A percentile compares a stretch with the other conserved stretches of the same genome.
These are phyloP conservation scores for Actinomucor elegans DNA, from an alignment of 371 early-diverging fungal genomes.

Conservation along the genomic window DNA sequence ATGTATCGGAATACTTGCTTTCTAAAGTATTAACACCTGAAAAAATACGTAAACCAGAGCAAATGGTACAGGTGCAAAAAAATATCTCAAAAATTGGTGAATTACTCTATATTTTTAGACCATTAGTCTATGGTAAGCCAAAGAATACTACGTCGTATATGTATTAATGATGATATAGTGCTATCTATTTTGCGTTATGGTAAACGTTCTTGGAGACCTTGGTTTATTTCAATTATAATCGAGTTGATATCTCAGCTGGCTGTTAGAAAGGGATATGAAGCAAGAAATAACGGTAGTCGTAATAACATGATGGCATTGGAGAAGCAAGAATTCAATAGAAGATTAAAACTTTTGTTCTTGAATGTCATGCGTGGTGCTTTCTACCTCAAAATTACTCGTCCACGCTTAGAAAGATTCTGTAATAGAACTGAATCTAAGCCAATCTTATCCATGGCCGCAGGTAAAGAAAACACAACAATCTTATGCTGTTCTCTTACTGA, in stretches of 20 bases:
- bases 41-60: slow-evolving; percentile 57
- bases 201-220: slow-evolving; percentile 80
- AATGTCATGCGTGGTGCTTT: slow-evolving; percentile 88
- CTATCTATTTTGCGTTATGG: slow-evolving; percentile 77
- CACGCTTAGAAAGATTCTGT: slow-evolving; percentile 50
- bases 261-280: slow-evolving; percentile 32
- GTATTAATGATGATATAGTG: slow-evolving; percentile 41
- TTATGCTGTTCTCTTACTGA: slow-evolving; percentile 36
- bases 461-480: slow-evolving; percentile 11
- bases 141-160: neutral
- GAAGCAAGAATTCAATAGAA: slow-evolving; percentile 71
- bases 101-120: slow-evolving; percentile 79
- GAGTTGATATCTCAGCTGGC: slow-evolving; percentile 63
- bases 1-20: slow-evolving; percentile 66
- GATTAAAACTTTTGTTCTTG: slow-evolving; percentile 69
- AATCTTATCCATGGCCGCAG: slow-evolving; percentile 41
- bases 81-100: slow-evolving; percentile 71
- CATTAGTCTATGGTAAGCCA: slow-evolving; percentile 72
- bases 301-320: slow-evolving; percentile 65
- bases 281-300: slow-evolving; percentile 32
- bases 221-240: slow-evolving; percentile 75
- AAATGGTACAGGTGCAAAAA: slow-evolving; percentile 66
- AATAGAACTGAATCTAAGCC: slow-evolving; percentile 42
- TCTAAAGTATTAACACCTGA: slow-evolving; percentile 67
- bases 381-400: slow-evolving; percentile 73